A percentile compares a stretch with the other conserved stretches of the same genome.
Conservation (phyloP, 129 eudicot genomes). For the Deinandra increscens region DNA sequence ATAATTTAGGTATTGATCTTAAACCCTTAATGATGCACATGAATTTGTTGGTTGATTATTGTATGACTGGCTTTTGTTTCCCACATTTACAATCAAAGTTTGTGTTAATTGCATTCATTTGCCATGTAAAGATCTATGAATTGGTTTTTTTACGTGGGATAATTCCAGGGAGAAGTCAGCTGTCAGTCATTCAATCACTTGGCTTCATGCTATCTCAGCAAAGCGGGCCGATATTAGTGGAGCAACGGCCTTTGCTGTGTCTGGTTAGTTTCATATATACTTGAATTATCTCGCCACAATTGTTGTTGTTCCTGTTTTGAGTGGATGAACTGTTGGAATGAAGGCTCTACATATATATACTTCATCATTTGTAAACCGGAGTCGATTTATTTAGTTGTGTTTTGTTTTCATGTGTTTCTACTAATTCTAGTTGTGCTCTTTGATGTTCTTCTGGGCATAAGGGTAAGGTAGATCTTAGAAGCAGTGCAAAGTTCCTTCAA, state of each 20-base stretch:
- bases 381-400: background rate
- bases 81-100: too few relatives aligned
- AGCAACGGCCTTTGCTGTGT: conserved; percentile 78
- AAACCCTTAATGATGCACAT: background rate
- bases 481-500: background rate
- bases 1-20: too few relatives aligned
- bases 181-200: conserved; percentile 75
- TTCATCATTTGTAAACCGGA: background rate
- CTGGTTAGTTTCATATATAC: conserved; percentile 52
- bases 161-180: conserved; percentile 76
- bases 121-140: too few relatives aligned
- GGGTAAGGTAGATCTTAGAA: too few relatives aligned
- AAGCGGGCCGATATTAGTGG: conserved; percentile 68
- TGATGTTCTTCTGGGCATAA: too few relatives aligned
- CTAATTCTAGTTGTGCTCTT: too few relatives aligned
- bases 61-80: too few relatives aligned
- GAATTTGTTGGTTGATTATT: background rate
- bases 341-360: background rate
- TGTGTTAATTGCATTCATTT: too few relatives aligned
- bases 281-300: background rate
- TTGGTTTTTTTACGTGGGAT: too few relatives aligned
- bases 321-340: background rate
- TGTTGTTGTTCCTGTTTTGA: background rate
- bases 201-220: conserved; percentile 61
- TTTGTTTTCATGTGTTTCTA: background rate